These are phyloP conservation scores for Trichoderma sp. DNA, from an alignment of 2,329 filamentous ascomycete species.

Conservation along the genomic window DNA sequence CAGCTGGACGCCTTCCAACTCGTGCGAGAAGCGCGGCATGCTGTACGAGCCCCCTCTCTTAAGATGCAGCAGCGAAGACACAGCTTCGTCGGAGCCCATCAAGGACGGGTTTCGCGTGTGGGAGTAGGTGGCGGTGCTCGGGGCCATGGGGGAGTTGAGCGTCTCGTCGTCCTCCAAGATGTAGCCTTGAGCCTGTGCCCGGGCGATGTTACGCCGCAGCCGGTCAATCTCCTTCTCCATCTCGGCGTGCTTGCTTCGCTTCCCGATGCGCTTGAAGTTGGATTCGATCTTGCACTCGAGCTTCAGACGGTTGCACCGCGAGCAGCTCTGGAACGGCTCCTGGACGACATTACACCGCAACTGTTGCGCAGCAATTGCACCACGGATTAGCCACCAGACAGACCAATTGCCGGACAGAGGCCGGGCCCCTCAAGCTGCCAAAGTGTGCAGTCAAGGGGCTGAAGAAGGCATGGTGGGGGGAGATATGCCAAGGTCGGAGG, in stretches of 20 bases:
- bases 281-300: constrained; percentile 84
- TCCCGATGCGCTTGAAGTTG: constrained; percentile 69
- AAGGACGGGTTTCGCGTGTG: constrained; percentile 64
- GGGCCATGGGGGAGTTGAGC: constrained; percentile 59
- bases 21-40: constrained; percentile 60
- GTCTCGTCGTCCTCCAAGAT: constrained; percentile 58
- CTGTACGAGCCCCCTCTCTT: constrained; percentile 66
- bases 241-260: constrained; percentile 79
- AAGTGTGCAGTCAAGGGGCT: neutral
- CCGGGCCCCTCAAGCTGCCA: neutral
- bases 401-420: neutral
- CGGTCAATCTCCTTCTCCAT: constrained; percentile 82
- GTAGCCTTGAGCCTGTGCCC: constrained; percentile 62
- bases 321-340: constrained; percentile 76
- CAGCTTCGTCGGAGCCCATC: constrained; percentile 69
- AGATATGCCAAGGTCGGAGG: constrained; percentile 4
- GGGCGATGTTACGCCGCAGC: constrained; percentile 61
- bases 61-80: constrained; percentile 65
- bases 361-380: constrained; percentile 44
- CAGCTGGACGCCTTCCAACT: constrained; percentile 64
- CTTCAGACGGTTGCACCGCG: constrained; percentile 75
- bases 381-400: constrained; percentile 10
- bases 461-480: neutral
- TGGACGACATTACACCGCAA: constrained; percentile 82
- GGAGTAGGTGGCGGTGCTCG: constrained; percentile 54